A percentile compares a stretch with the other conserved stretches of the same genome.
These are phyloP conservation scores for Linderina pennispora DNA, from an alignment of 192 early-diverging fungal species.

Conservation along the genomic window DNA sequence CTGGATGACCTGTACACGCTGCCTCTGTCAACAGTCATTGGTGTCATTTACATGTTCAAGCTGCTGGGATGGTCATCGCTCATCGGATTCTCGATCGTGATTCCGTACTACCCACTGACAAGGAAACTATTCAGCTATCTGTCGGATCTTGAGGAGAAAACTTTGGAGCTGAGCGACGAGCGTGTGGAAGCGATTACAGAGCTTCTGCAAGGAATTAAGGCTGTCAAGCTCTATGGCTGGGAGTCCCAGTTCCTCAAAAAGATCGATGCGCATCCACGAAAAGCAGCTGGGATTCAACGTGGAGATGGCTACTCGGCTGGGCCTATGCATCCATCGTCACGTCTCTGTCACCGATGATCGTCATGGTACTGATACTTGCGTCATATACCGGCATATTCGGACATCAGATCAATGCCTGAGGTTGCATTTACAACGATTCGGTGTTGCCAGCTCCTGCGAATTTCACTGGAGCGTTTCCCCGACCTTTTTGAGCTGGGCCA, in stretches of 20 bases:
- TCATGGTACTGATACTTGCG: conserved; percentile 50
- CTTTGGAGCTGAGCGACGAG: conserved; percentile 52
- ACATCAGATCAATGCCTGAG: conserved; percentile 48
- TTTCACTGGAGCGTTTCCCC: conserved; percentile 52
- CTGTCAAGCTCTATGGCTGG: conserved; percentile 85
- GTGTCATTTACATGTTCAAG: conserved; percentile 54
- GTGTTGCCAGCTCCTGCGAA: conserved; percentile 52
- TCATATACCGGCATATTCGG: conserved; percentile 55
- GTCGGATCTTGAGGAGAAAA: conserved; percentile 39
- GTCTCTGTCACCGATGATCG: conserved; percentile 49
- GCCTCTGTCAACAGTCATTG: conserved; percentile 55
- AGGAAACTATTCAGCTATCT: conserved; percentile 39
- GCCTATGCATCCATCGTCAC: conserved; percentile 38
- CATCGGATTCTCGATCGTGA: conserved; percentile 58
- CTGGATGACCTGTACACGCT: conserved; percentile 50
- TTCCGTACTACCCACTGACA: conserved; percentile 50
- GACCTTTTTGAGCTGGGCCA: conserved; percentile 43
- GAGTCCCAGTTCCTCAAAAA: conserved; percentile 60
- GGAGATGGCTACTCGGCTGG: conserved; percentile 37
- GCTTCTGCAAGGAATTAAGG: conserved; percentile 73
- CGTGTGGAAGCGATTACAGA: conserved; percentile 70
- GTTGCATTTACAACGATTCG: conserved; percentile 60
- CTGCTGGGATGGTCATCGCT: conserved; percentile 74
- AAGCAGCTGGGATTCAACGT: conserved; percentile 50
- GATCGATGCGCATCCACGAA: conserved; percentile 52